Evolutionary conservation across 169 alveolate species (phyloP).

Genomic region (Plasmodium adleri): DNA sequence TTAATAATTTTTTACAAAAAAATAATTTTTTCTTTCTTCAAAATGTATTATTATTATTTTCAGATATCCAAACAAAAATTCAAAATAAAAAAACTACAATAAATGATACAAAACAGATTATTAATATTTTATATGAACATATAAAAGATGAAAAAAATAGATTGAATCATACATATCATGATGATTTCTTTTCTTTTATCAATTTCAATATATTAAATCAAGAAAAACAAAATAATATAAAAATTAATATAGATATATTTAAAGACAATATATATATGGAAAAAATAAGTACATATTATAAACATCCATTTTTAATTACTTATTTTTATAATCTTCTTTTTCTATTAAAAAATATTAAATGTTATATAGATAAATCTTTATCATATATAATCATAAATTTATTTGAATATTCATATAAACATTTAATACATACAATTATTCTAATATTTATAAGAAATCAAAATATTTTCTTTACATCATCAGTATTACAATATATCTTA

Average conservation of each 20-base stretch:
- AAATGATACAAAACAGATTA: not conserved
- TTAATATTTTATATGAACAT: conserved; percentile 6
- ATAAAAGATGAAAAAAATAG: conserved; percentile 1
- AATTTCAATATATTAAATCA: not conserved
- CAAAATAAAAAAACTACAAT: not conserved
- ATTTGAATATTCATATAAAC: conserved; percentile 62
- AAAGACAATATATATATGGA: not conserved
- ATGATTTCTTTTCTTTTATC: not conserved
- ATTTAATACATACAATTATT: conserved; percentile 22
- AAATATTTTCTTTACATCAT: conserved; percentile 38
- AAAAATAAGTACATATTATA: conserved; percentile 11
- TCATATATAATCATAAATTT: conserved; percentile 13
- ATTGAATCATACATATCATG: not conserved
- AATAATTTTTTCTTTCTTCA: conserved; percentile 36
- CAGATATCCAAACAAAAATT: conserved; percentile 9
- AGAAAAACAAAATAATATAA: not conserved
- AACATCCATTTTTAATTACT: conserved; percentile 52
- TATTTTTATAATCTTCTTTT: conserved; percentile 62
- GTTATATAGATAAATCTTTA: conserved; percentile 51
- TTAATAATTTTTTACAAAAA: conserved; percentile 50
- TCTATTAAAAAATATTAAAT: conserved; percentile 53
- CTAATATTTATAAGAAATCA: conserved; percentile 29
- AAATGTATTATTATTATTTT: conserved; percentile 65
- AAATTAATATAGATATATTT: not conserved
- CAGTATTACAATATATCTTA: conserved; percentile 22